Base-by-base conservation (phyloP, 1,284 basidiomycete species). In the Exobasidium cylindrosporum region DNA sequence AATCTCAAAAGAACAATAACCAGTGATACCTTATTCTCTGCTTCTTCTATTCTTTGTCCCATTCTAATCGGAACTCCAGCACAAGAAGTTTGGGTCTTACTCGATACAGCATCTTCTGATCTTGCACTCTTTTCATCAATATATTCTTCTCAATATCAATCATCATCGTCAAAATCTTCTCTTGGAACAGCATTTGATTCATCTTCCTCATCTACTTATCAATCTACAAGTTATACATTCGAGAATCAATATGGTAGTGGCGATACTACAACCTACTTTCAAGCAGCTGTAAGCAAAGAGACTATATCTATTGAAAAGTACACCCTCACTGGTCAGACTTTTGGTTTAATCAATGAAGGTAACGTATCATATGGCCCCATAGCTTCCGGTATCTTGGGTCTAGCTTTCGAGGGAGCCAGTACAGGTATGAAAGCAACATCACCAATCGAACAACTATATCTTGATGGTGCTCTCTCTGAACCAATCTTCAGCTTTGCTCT, bases 91-190 rank as follows among this genome's bases (percentile, higher is more conserved):
- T 50, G 14, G 4, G 47, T 50, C 4, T 28, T 50, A 24, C 26
- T 50, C 13, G 47, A 50, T 24, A 50, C 47, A 21, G 47, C 47
- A 24, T 50, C 47, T 50, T 21, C 47, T 28, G 47, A 50, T 28
- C 47, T 50, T 24, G 47, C 47, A 4, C 21, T 50, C 17, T 50
- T 50, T 28, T 21, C 21, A 23, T 21, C 47, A 23, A 24, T 14
- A 13, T 50, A 50, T 50, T 14, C 26, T 14, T 21, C n/a, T 23
- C 47, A 50, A 28, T 50, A 50, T 24, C 10, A 40, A 17, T 21
- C 47, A 28, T 24, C 21, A 24, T 24, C 47, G 3, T 21, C 47
- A 4, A 24, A 23, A 50, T 13, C 21, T 13, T 13, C 14, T 14
- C n/a, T 50, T 3, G 47, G 47, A 4, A 13, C n/a, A 4, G 13